These are phyloP conservation scores for Stephanocyclus meneghinianus DNA, from an alignment of 352 stramenopile species.

Conservation along the genomic window DNA sequence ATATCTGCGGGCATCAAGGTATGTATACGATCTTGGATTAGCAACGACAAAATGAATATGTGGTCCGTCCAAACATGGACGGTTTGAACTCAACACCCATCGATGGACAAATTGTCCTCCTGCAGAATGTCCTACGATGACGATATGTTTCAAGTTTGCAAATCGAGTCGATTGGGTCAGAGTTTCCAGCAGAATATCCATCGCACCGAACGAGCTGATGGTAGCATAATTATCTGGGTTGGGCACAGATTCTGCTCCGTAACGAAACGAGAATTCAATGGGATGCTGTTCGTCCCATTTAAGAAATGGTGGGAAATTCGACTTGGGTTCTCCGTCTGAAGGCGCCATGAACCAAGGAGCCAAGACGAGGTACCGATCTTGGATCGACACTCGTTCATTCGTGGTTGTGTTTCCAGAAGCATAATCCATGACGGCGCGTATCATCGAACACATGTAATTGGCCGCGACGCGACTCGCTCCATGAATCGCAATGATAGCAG, in stretches of 20 bases:
- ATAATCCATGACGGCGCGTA: conserved; percentile 8
- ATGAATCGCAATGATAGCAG: conserved; percentile 65
- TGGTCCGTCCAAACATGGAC: neutral
- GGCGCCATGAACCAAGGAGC: conserved; percentile 66
- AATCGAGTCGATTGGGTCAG: conserved; percentile 35
- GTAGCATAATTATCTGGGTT: conserved; percentile 11
- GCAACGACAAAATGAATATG: conserved; percentile 57
- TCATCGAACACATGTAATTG: conserved; percentile 68
- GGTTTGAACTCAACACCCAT: conserved; percentile 28
- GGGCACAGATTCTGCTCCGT: conserved; percentile 66
- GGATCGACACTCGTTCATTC: neutral
- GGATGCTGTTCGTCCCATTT: conserved; percentile 52
- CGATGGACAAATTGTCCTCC: conserved; percentile 71
- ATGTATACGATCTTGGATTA: conserved; percentile 77
- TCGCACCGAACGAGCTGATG: conserved; percentile 67
- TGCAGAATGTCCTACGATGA: conserved; percentile 65
- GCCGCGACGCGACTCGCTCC: conserved; percentile 64
- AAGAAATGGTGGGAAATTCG: conserved; percentile 28
- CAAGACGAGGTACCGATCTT: conserved; percentile 33
- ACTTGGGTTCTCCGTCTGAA: conserved; percentile 16
- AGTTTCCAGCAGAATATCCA: conserved; percentile 63
- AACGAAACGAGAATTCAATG: conserved; percentile 62
- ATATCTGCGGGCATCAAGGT: conserved; percentile 63
- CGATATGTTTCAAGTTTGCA: conserved; percentile 43
- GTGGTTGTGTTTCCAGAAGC: neutral